A percentile compares a stretch with the other conserved stretches of the same genome.
phyloP scores from a whole-genome alignment of 805 yeast genomes.

The Lipomyces oligophaga region DNA sequence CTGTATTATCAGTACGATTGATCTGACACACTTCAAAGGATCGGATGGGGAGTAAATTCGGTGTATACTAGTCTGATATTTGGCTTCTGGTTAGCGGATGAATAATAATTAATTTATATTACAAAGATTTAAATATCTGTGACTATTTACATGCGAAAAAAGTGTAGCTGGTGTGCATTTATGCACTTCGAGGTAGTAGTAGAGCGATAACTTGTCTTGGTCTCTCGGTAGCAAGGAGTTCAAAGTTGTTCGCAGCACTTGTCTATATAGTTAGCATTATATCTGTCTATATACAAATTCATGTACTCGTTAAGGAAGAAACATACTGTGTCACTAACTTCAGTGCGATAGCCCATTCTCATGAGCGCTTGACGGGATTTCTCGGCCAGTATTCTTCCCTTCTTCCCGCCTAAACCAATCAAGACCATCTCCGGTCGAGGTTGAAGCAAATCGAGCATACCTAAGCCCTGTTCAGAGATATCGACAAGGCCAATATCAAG shows the following conservation, averaged over 20 bases:
- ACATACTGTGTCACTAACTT: constrained; percentile 56
- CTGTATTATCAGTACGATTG: no score
- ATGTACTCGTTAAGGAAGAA: neutral
- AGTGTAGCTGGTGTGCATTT: no score
- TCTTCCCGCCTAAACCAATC: constrained; percentile 60
- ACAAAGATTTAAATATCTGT: no score
- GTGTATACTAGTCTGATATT: no score
- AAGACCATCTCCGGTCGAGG: constrained; percentile 77
- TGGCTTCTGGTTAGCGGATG: no score
- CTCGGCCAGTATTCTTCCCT: constrained; percentile 61
- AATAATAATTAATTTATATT: no score
- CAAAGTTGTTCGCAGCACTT: constrained; percentile 66
- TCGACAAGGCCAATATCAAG: constrained; percentile 55
- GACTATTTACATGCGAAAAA: no score
- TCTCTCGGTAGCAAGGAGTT: constrained; percentile 73
- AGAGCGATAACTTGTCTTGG: constrained; percentile 71
- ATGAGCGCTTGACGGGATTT: constrained; percentile 48
- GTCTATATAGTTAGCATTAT: constrained; percentile 18
- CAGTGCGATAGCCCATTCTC: constrained; percentile 64
- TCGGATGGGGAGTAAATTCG: no score
- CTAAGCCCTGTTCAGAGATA: constrained; percentile 45
- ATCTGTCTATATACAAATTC: neutral
- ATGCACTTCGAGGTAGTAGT: constrained; percentile 64
- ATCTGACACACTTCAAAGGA: no score
- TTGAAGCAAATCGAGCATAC: constrained; percentile 51